phyloP scores from a whole-genome alignment of 306 rosid genomes.

The Rosa multiflora region DNA sequence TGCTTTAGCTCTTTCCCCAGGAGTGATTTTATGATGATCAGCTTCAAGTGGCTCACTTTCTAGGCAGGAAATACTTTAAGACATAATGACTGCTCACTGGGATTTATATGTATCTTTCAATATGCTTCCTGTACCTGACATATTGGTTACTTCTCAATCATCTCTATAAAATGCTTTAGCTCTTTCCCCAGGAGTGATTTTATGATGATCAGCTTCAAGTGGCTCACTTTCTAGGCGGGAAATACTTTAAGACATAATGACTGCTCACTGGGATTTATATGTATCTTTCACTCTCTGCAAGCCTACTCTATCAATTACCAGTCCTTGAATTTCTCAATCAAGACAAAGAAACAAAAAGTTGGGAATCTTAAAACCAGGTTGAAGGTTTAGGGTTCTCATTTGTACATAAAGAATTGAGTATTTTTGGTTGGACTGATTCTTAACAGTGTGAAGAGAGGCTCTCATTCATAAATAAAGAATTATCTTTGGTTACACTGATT shows the following conservation, averaged over 20 bases:
- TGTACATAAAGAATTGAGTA: not conserved
- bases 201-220: not conserved
- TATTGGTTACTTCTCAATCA: not conserved
- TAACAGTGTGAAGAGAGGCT: not conserved
- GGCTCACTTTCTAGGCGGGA: not conserved
- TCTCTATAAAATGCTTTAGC: not conserved
- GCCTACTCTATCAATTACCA: not conserved
- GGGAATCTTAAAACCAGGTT: not conserved
- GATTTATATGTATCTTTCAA: too few relatives aligned
- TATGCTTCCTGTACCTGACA: too few relatives aligned
- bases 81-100: not conserved
- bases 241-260: not conserved
- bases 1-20: not conserved
- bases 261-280: not conserved
- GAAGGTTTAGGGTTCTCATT: not conserved
- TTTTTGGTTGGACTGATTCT: not conserved
- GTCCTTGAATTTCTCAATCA: not conserved
- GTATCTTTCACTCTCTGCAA: not conserved
- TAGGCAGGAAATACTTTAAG: not conserved
- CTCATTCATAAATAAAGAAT: not conserved
- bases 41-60: not conserved
- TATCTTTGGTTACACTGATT: not conserved
- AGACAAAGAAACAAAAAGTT: not conserved
- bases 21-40: not conserved
- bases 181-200: not conserved